A percentile compares a stretch with the other conserved stretches of the same genome.
Evolutionary conservation across 352 stramenopile genomes (phyloP).

Genomic region (Globisporangium emineosum): DNA sequence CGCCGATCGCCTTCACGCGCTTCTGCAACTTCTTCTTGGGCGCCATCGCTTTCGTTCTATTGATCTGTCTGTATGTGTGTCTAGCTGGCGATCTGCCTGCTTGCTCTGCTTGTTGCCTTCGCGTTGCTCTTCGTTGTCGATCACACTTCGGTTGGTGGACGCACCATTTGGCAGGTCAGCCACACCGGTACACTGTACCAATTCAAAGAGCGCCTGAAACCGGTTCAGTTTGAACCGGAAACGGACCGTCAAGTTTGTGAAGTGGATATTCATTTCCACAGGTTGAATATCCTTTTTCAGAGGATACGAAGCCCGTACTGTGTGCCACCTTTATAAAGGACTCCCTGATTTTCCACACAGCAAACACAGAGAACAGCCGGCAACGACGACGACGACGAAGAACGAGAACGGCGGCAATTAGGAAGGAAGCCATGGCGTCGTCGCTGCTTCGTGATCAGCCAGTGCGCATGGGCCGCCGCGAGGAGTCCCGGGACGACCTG

Average conservation of each 20-base stretch:
- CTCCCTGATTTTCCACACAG: background rate
- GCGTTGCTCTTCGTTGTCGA: no score
- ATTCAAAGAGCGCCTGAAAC: background rate
- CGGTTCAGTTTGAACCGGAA: no score
- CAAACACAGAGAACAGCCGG: background rate
- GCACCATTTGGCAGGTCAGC: background rate
- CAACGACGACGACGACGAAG: background rate
- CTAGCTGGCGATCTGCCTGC: background rate
- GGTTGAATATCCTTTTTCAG: background rate
- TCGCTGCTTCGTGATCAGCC: background rate
- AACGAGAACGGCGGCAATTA: constrained; percentile 1
- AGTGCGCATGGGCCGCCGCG: constrained; percentile 9
- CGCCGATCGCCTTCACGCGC: constrained; percentile 63
- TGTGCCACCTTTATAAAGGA: background rate
- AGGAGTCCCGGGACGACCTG: constrained; percentile 51
- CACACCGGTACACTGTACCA: background rate
- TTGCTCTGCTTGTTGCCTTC: background rate
- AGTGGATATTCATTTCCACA: background rate
- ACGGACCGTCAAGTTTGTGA: no score
- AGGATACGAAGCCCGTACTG: background rate
- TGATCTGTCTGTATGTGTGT: background rate
- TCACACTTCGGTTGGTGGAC: background rate
- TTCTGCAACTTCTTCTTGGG: constrained; percentile 58
- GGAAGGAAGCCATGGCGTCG: constrained; percentile 9
- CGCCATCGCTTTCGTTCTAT: constrained; percentile 43